phyloP scores from a whole-genome alignment of 2,329 filamentous ascomycete genomes.

The Aspergillus amoenus region DNA sequence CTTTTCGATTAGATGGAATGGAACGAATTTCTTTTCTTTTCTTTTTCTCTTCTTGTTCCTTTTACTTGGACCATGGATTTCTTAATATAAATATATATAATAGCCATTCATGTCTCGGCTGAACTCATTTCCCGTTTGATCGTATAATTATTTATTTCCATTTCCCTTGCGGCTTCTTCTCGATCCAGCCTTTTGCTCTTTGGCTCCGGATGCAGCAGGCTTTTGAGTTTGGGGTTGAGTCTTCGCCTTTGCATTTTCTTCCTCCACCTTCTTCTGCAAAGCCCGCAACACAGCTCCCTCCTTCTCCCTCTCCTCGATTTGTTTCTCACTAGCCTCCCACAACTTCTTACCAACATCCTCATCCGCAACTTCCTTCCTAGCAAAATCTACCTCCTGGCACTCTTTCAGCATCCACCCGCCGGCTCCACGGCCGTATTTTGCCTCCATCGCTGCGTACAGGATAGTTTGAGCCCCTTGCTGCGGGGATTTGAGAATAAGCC shows the following conservation, averaged over 20 bases:
- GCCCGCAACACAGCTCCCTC: constrained; percentile 66
- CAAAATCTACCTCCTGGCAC: constrained; percentile 72
- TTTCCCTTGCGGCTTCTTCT: constrained; percentile 39
- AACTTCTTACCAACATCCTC: constrained; percentile 78
- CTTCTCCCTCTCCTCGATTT: constrained; percentile 80
- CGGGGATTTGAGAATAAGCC: constrained; percentile 84
- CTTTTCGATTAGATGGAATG: constrained; percentile 27
- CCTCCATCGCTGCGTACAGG: constrained; percentile 82
- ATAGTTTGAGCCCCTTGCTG: constrained; percentile 83
- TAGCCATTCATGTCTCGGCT: too few species aligned
- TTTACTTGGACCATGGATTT: not conserved
- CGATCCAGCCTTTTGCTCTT: constrained; percentile 38
- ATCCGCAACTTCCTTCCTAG: constrained; percentile 72
- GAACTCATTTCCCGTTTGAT: too few species aligned
- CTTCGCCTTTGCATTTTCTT: constrained; percentile 27
- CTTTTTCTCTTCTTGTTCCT: not conserved
- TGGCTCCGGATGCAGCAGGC: constrained; percentile 10
- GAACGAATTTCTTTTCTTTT: constrained; percentile 37
- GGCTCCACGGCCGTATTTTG: constrained; percentile 60
- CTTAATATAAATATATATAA: too few species aligned
- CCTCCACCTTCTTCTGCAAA: constrained; percentile 54
- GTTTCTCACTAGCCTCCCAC: constrained; percentile 84
- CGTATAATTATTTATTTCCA: constrained; percentile 12
- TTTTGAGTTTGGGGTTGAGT: constrained; percentile 7
- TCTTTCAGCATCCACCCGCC: constrained; percentile 83